A percentile compares a stretch with the other conserved stretches of the same genome.
phyloP scores from a whole-genome alignment of 2,329 filamentous ascomycete genomes.

The Diplodia intermedia region DNA sequence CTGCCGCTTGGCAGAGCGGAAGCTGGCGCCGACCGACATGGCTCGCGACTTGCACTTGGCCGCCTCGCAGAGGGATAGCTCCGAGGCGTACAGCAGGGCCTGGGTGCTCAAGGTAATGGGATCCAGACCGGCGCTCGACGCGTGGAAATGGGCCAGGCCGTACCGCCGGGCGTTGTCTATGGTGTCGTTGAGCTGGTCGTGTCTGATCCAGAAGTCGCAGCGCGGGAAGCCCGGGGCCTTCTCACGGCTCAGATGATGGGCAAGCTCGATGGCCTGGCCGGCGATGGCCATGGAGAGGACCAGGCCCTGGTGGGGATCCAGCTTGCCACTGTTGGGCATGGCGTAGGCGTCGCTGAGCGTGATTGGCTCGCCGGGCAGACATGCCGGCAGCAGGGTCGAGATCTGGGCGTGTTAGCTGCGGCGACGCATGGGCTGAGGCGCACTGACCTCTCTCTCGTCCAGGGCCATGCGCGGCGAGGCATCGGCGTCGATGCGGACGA shows the following conservation, averaged over 20 bases:
- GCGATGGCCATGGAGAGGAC: background rate
- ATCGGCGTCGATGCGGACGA: no score
- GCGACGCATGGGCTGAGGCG: no score
- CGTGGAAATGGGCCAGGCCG: no score
- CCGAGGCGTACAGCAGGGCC: background rate
- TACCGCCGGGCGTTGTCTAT: no score
- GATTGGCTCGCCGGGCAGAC: background rate
- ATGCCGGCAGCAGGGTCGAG: background rate
- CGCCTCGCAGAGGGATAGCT: background rate
- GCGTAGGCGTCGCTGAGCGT: background rate
- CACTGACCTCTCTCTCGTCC: no score
- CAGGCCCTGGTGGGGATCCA: background rate
- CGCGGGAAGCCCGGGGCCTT: no score
- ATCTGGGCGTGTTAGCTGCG: background rate
- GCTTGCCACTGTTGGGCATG: background rate
- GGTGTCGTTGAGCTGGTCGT: no score
- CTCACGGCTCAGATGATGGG: no score
- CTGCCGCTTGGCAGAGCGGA: background rate
- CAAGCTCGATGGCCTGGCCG: background rate
- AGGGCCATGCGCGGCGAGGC: no score
- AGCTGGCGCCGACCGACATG: background rate
- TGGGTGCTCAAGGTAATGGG: no score
- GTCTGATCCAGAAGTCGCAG: no score
- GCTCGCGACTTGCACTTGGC: background rate
- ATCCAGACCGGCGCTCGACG: no score